Evolutionary conservation across 257 asterid genomes (phyloP).

Genomic region (Nicotiana noctiflora): DNA sequence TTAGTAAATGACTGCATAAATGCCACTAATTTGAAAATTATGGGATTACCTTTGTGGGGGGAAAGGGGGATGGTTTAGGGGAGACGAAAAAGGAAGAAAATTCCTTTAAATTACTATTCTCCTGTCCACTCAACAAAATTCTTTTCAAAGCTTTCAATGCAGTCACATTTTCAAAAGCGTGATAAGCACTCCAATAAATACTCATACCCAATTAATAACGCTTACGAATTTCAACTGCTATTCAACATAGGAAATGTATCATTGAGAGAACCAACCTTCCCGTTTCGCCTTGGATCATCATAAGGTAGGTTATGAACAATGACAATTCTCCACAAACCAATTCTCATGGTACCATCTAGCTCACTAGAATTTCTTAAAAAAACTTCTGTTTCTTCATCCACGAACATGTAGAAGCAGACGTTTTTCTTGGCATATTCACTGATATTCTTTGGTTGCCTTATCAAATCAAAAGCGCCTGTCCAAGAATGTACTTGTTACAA

Average conservation of each 20-base stretch:
- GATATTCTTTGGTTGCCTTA: slow-evolving; percentile 74
- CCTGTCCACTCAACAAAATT: background rate
- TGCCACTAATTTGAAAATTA: background rate
- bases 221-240: background rate
- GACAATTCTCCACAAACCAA: slow-evolving; percentile 77
- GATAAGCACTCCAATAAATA: background rate
- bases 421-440: slow-evolving; percentile 60
- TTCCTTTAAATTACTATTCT: background rate
- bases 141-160: background rate
- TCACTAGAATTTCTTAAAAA: slow-evolving; percentile 52
- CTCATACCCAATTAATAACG: background rate
- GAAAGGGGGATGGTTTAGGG: background rate
- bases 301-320: slow-evolving; percentile 80
- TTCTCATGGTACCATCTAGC: slow-evolving; percentile 52
- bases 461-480: slow-evolving; percentile 83
- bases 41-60: background rate
- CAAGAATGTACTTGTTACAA: slow-evolving; percentile 18
- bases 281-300: slow-evolving; percentile 89
- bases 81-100: background rate
- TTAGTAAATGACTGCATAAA: background rate
- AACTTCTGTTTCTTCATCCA: slow-evolving; percentile 65
- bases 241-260: background rate
- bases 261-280: slow-evolving; percentile 52
- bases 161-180: background rate
- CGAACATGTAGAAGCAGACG: slow-evolving; percentile 79